These are phyloP conservation scores for Neurospora cerealis DNA, from an alignment of 495 filamentous ascomycete species.

Conservation along the genomic window DNA sequence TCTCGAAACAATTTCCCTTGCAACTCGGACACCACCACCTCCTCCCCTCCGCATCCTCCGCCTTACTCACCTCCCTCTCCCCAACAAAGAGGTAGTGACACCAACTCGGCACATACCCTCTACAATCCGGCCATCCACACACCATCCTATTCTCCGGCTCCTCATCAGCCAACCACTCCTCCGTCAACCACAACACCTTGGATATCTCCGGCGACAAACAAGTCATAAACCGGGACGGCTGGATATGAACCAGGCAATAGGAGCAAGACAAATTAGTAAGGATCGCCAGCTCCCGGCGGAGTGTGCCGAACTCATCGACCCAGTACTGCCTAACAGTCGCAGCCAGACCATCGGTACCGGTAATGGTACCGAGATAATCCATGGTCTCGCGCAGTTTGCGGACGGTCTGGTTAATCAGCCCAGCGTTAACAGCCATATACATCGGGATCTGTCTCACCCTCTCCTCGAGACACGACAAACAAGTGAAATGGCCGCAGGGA, in stretches of 20 bases:
- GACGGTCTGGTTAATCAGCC: neutral
- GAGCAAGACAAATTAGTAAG: neutral
- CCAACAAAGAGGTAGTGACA: neutral
- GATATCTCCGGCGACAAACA: conserved; percentile 2
- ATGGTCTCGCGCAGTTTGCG: neutral
- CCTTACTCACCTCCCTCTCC: neutral
- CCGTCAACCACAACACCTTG: conserved; percentile 2
- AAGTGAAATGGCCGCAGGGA: conserved; percentile 8
- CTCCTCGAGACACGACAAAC: conserved; percentile 1
- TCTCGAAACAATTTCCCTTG: conserved; percentile 2
- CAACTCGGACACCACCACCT: conserved; percentile 7
- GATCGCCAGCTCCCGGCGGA: neutral
- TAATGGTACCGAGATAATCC: neutral
- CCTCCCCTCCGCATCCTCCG: neutral
- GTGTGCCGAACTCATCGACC: neutral
- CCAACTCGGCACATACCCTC: neutral
- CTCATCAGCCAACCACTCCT: neutral
- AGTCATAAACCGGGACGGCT: neutral
- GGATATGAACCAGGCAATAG: conserved; percentile 4
- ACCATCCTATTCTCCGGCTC: neutral
- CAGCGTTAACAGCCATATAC: neutral
- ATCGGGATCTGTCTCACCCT: neutral
- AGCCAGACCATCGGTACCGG: neutral
- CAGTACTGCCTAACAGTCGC: neutral
- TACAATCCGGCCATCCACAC: conserved; percentile 14